Base-by-base conservation (phyloP, 306 rosid genomes). In the Cucurbita argyrosperma region DNA sequence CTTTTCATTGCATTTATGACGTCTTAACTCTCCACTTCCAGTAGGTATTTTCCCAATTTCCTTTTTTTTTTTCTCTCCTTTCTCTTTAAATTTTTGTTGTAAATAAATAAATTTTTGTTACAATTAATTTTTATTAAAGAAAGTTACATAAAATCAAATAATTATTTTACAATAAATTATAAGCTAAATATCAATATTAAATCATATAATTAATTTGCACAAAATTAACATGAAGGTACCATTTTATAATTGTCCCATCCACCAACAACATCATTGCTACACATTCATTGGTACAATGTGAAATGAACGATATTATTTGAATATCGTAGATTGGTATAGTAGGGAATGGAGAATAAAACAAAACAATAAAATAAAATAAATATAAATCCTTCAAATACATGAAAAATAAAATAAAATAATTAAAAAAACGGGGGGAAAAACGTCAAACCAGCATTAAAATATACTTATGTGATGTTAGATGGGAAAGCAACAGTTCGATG, bases 401-500 rank as follows among this genome's bases (percentile, higher is more conserved):
- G 68, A 62, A 37, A 55, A 15, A 62, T 30, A 3, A 30, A 30
- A 30, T 30, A 30, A 30, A 30, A 30, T 30, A 30, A 30, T 30
- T 30, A 0, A 0, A 30, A 30, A 30, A 30, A 30, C 0, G 35
- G 35, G 35, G 35, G 4, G 0, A 30, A 30, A 30, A 30, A 30
- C 35, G 35, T 30, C 35, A 30, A 30, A 30, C 35, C 4, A 30
- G 35, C 35, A 64, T 64, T 64, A 4, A 39, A n/a, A 65, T 65
- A 65, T 43, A 64, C 7, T 9, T 12, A 30, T 43, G 16, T 64
- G 70, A 39, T 15, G 51, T 40, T 40, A 26, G 71, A 65, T 65
- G 30, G 71, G 71, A 65, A 65, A 42, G 71, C 71, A 64, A 64
- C 35, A 64, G 71, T 64, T 64, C 14, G 71, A 61, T 18, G 71